These are phyloP conservation scores for Biscogniauxia sp. DNA, from an alignment of 2,329 filamentous ascomycete species.

Conservation along the genomic window DNA sequence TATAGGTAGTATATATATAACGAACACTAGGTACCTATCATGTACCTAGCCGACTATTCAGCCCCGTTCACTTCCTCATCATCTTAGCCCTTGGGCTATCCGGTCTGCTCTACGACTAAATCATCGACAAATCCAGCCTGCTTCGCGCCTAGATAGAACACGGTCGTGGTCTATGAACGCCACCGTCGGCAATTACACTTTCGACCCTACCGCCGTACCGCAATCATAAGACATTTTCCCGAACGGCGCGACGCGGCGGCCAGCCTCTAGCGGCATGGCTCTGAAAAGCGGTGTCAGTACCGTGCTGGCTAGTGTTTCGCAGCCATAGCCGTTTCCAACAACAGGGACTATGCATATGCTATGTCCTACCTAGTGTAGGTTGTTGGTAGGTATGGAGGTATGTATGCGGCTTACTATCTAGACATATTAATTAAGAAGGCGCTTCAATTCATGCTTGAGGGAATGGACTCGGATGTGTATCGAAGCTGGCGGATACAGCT, in stretches of 20 bases:
- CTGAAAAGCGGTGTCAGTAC: neutral
- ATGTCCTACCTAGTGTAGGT: neutral
- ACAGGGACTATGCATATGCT: neutral
- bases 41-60: neutral
- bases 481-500: neutral
- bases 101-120: neutral
- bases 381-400: too few species aligned
- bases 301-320: neutral
- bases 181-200: neutral
- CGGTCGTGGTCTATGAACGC: neutral
- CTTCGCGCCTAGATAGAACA: neutral
- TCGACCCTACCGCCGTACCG: neutral
- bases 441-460: neutral
- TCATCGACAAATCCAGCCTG: neutral
- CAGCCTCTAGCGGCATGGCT: neutral
- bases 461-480: neutral
- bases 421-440: too few species aligned
- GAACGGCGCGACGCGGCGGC: neutral
- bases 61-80: too few species aligned
- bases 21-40: neutral
- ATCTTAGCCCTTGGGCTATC: too few species aligned
- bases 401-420: too few species aligned
- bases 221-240: neutral
- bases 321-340: neutral
- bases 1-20: too few species aligned